Evolutionary conservation across 2,329 filamentous ascomycete species (phyloP), one percentile per base, ranked within the genome.

Genomic region (Juglanconis sp.): DNA sequence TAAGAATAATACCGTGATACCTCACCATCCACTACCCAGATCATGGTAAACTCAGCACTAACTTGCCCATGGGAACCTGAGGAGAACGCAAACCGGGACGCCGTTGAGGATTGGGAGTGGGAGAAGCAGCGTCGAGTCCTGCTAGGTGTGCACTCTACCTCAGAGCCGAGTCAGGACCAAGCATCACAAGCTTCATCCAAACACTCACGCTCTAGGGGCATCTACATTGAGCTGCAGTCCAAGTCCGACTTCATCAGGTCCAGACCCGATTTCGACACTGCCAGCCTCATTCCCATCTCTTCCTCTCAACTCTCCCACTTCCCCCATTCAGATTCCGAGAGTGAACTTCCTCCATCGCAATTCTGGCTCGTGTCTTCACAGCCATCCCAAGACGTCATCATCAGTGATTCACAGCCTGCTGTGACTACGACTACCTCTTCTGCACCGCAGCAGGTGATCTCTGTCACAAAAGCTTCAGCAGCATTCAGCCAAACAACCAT

Each of bases 401-500:
- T 40, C 31, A 50, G 54, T 15, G 58, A 61, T 53, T 58, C 61
- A 15, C 61, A 63, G 40, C 52, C 61, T 40, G 11, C 17, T 24
- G 5, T 52, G 9, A 46, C 38, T 42, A 58, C 49, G 9, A 46
- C 38, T 42, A 58, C 49, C 2, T 34, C 34, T 15, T 7, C 8
- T 9, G 35, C 31, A 15, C 13, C 34, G 15, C 47, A 34, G n/a
- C 50, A 57, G 47, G 24, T 36, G 8, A n/a, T 30, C 24, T 24
- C 42, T 31, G 15, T 7, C 49, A 35, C 24, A 65, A 70, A 32
- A 60, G 36, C 36, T 9, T 31, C 15, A 32, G 2, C 30, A 34
- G 31, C 4, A 7, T 30, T 71, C 42, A 77, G 72, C 59, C 70
- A 72, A 56, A 64, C 65, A 32, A 79, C 75, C 3, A 75, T 81